Conservation (phyloP, 163 green algal genomes). For the Prototheca wickerhamii region DNA sequence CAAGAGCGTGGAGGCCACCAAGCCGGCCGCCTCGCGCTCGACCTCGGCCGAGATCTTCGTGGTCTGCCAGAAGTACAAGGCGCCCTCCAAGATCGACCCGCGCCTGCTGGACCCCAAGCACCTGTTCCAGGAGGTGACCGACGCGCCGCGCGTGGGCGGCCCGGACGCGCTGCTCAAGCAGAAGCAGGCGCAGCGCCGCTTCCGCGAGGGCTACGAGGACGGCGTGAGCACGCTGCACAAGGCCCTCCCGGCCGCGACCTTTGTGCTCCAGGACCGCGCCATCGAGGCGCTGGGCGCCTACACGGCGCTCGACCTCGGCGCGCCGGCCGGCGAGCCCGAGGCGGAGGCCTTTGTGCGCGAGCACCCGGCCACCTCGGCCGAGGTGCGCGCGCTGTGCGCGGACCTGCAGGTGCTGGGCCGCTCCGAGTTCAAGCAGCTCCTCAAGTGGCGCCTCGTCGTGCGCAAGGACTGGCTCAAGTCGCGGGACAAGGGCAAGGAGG, state of each 20-base stretch:
- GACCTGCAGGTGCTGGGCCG: slow-evolving; percentile 75
- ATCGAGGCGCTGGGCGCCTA: slow-evolving; percentile 71
- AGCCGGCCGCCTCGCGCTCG: slow-evolving; percentile 80
- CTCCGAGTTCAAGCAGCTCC: slow-evolving; percentile 94
- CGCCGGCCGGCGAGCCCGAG: background rate
- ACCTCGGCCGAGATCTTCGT: slow-evolving; percentile 98
- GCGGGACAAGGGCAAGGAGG: slow-evolving; percentile 14
- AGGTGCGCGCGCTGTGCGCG: slow-evolving; percentile 68
- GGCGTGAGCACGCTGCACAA: slow-evolving; percentile 62
- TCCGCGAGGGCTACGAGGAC: slow-evolving; percentile 88
- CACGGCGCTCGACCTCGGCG: slow-evolving; percentile 21
- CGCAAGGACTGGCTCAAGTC: slow-evolving; percentile 36
- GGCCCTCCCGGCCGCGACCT: slow-evolving; percentile 43
- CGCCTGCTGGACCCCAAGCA: slow-evolving; percentile 84
- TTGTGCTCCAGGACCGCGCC: slow-evolving; percentile 52
- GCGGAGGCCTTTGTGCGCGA: slow-evolving; percentile 29
- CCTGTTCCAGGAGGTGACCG: slow-evolving; percentile 80
- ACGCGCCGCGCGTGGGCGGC: slow-evolving; percentile 52
- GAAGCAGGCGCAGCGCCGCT: slow-evolving; percentile 80
- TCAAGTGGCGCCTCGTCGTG: slow-evolving; percentile 62
- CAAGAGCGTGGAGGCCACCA: slow-evolving; percentile 90
- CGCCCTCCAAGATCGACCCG: slow-evolving; percentile 94
- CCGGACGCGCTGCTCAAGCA: slow-evolving; percentile 70
- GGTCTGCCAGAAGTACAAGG: slow-evolving; percentile 92
- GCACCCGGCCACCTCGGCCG: slow-evolving; percentile 57